Evolutionary conservation across 768 basidiomycete genomes (phyloP).

Genomic region (Trametes cingulata): DNA sequence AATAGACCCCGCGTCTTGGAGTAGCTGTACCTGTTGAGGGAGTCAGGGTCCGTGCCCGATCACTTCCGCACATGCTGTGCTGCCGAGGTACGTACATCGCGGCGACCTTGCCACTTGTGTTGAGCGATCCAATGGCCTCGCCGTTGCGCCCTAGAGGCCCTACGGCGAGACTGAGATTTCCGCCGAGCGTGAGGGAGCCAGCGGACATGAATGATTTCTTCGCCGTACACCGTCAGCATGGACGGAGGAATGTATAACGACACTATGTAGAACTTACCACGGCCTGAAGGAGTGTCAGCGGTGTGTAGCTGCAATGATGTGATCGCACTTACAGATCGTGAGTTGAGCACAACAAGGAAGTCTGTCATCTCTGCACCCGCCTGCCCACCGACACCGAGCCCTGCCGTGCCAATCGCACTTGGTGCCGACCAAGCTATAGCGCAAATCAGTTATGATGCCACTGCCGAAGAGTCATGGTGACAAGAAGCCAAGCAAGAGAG

Average conservation of each 20-base stretch:
- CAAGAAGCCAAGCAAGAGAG: background rate
- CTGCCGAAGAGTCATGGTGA: background rate
- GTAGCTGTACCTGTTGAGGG: constrained; percentile 71
- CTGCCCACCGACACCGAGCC: constrained; percentile 85
- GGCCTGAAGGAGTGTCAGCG: constrained; percentile 13
- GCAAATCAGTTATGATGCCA: background rate
- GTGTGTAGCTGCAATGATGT: background rate
- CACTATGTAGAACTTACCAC: constrained; percentile 51
- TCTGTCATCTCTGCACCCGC: constrained; percentile 88
- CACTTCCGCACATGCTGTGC: background rate
- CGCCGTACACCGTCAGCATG: background rate
- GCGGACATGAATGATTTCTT: constrained; percentile 92
- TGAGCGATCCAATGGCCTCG: constrained; percentile 86
- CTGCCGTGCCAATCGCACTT: constrained; percentile 91
- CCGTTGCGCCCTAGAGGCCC: constrained; percentile 94
- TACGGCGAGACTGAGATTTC: constrained; percentile 85
- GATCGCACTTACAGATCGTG: constrained; percentile 56
- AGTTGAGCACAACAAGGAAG: constrained; percentile 88
- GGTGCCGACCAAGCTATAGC: constrained; percentile 86
- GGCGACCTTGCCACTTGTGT: constrained; percentile 81
- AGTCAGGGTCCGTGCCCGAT: background rate
- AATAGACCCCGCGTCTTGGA: constrained; percentile 93
- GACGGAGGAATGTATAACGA: background rate
- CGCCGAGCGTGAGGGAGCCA: constrained; percentile 87
- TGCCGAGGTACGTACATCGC: constrained; percentile 64